These are phyloP conservation scores for Claviceps quebecensis DNA, from an alignment of 2,329 filamentous ascomycete species.

Conservation along the genomic window DNA sequence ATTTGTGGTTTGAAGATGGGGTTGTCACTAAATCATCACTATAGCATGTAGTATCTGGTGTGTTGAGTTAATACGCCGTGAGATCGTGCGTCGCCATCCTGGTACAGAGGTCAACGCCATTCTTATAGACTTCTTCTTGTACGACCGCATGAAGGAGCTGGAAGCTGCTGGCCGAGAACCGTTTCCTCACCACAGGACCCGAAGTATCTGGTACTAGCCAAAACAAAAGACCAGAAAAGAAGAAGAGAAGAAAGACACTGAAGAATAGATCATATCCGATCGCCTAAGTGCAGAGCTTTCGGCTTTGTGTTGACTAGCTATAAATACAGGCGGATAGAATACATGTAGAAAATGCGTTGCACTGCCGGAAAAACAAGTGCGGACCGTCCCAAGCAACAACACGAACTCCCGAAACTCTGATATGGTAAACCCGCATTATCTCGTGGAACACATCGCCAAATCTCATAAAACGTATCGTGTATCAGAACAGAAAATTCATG, in stretches of 20 bases:
- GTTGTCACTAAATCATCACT: background rate
- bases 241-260: background rate
- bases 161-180: conserved; percentile 48
- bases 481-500: conserved; percentile 10
- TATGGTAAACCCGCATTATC: background rate
- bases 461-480: conserved; percentile 1
- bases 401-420: background rate
- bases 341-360: background rate
- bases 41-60: conserved; percentile 88
- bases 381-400: background rate
- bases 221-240: background rate
- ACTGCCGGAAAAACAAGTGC: background rate
- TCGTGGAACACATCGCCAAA: background rate
- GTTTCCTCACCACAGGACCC: conserved; percentile 68
- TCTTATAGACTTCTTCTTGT: conserved; percentile 92
- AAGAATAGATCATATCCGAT: background rate
- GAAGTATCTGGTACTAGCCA: conserved; percentile 81
- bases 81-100: conserved; percentile 63
- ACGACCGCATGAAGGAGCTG: conserved; percentile 81
- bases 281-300: background rate
- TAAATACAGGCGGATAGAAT: background rate
- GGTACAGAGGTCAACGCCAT: conserved; percentile 69
- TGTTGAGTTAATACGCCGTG: conserved; percentile 71
- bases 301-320: background rate
- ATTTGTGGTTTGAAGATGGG: background rate